Base-by-base conservation (phyloP, 1,139 yeast species). In the Saccharomycopsis hybrid region DNA sequence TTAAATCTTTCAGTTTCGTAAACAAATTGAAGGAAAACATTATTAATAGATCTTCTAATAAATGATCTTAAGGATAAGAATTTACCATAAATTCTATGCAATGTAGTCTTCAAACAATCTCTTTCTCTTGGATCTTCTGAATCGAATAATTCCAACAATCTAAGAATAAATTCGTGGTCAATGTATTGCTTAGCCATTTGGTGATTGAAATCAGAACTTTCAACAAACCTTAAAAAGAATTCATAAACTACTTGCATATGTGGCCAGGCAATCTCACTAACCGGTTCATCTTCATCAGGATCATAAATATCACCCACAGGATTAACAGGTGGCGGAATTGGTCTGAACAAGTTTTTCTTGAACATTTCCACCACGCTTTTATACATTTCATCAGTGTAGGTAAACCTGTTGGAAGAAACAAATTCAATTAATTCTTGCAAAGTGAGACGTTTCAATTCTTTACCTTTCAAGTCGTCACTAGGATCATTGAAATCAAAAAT, bases 201-300 rank as follows among this genome's bases (percentile, higher is more conserved):
- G 61, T 90, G 96, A 62, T 88, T 88, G 65, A 94, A 92, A 67
- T 90, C 97, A 3, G 96, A 95, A 57, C 92, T 82, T 67, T 92
- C 98, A 55, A 92, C 84, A 67, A 92, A 92, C 60, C 96, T 74
- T 56, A 94, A 71, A 64, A 92, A 92, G 62, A 92, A 88, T 65
- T 92, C 97, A 69, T 94, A 92, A 42, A 90, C 95, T 42, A 90
- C 79, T 67, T 88, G 95, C 97, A 94, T 92, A 65, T 92, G 99
- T 3, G 98, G 96, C 99, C 99, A 92, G 4, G 97, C 92, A 55
- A 92, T 80, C 64, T 94, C 98, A 61, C 82, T 81, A 41, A 92
- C 95, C 1, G 97, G 97, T 67, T 92, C 99, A 68, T 92, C 98
- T 69, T 92, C 99, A 69, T 92, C 98, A 0, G 99, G 98, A 61